These are phyloP conservation scores for Phytophthora ohioensis DNA, from an alignment of 352 stramenopile species.

Conservation along the genomic window DNA sequence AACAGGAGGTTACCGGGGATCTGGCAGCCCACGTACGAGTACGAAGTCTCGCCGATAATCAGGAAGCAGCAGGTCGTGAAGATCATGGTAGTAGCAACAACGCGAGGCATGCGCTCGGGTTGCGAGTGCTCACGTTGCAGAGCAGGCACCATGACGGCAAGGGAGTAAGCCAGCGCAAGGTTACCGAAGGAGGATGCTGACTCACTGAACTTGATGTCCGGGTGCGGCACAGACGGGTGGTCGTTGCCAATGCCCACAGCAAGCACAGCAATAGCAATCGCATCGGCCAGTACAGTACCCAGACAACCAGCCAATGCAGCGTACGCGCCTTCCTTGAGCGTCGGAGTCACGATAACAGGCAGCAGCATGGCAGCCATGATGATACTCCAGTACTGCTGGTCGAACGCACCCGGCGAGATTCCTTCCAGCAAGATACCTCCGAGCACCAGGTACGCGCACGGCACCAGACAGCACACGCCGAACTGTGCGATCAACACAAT, in stretches of 20 bases:
- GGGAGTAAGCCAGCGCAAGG: constrained; percentile 64
- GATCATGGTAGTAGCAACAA: constrained; percentile 58
- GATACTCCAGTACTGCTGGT: constrained; percentile 64
- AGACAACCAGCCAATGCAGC: constrained; percentile 66
- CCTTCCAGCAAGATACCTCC: constrained; percentile 60
- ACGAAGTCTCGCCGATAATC: constrained; percentile 54
- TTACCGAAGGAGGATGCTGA: constrained; percentile 66
- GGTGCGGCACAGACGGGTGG: constrained; percentile 46
- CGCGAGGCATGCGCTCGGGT: constrained; percentile 61
- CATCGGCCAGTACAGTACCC: constrained; percentile 63
- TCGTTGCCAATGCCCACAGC: constrained; percentile 48
- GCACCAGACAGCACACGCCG: constrained; percentile 61
- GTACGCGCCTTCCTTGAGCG: constrained; percentile 65
- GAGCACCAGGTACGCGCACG: constrained; percentile 69
- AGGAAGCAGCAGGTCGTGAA: constrained; percentile 62
- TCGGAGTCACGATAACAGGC: constrained; percentile 65
- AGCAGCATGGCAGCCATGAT: constrained; percentile 65
- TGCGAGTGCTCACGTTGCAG: constrained; percentile 74
- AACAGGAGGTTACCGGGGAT: constrained; percentile 73
- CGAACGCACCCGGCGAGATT: constrained; percentile 58
- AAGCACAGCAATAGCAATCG: constrained; percentile 55
- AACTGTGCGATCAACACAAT: constrained; percentile 66
- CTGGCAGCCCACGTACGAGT: constrained; percentile 62
- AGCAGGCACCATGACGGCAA: constrained; percentile 63
- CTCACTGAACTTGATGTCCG: constrained; percentile 56